phyloP scores from a whole-genome alignment of 306 rosid species.

The Carpinus viminea region DNA sequence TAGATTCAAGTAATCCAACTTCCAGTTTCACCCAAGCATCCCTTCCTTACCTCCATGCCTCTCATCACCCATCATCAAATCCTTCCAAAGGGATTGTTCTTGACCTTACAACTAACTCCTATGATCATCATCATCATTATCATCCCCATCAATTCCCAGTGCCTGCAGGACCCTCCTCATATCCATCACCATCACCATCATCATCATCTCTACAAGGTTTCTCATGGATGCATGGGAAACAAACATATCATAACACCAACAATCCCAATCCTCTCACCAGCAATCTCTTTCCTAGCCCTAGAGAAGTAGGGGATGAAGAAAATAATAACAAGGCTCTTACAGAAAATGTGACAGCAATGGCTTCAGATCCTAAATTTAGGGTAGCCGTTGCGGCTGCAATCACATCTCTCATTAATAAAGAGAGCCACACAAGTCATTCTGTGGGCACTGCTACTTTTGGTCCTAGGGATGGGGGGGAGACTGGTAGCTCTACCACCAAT shows the following conservation, averaged over 20 bases:
- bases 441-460: slow-evolving; percentile 26
- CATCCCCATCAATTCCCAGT: slow-evolving; percentile 15
- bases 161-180: slow-evolving; percentile 29
- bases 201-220: slow-evolving; percentile 33
- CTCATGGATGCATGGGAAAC: slow-evolving; percentile 45
- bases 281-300: slow-evolving; percentile 20
- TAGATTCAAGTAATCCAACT: slow-evolving; percentile 54
- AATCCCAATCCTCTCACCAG: slow-evolving; percentile 16
- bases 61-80: slow-evolving; percentile 29
- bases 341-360: slow-evolving; percentile 63
- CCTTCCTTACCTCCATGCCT: slow-evolving; percentile 27
- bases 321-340: slow-evolving; percentile 28
- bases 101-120: slow-evolving; percentile 54
- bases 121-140: slow-evolving; percentile 4
- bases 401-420: slow-evolving; percentile 69
- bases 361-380: slow-evolving; percentile 90
- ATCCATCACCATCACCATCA: background rate
- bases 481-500: slow-evolving; percentile 33
- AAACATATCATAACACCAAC: slow-evolving; percentile 9
- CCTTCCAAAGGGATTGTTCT: slow-evolving; percentile 65
- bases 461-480: slow-evolving; percentile 37
- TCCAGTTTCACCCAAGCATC: slow-evolving; percentile 41
- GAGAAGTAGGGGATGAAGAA: slow-evolving; percentile 21
- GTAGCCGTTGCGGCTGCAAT: slow-evolving; percentile 89
- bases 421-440: slow-evolving; percentile 35